These are phyloP conservation scores for Clausena lansium DNA, from an alignment of 345 rosid species.

Conservation along the genomic window DNA sequence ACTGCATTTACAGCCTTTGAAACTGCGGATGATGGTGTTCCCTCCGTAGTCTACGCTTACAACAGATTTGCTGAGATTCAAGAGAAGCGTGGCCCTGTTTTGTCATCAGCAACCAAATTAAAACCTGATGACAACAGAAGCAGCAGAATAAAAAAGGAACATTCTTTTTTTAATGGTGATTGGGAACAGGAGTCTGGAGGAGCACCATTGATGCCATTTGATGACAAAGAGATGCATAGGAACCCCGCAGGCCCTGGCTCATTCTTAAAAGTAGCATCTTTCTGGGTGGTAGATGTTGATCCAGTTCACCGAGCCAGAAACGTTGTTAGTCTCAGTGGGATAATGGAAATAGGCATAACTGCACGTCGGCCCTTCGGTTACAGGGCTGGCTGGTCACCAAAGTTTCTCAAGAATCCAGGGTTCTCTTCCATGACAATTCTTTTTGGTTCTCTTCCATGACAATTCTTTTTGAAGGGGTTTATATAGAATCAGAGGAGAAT, in stretches of 20 bases:
- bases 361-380: neutral
- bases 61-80: neutral
- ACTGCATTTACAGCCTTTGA: neutral
- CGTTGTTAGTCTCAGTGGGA: neutral
- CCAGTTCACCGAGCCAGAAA: slow-evolving; percentile 3
- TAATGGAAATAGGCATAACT: neutral
- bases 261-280: slow-evolving; percentile 16
- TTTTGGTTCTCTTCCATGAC: neutral
- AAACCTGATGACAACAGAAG: slow-evolving; percentile 6
- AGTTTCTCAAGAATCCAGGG: neutral
- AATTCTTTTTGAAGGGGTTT: slow-evolving; percentile 1
- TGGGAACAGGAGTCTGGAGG: slow-evolving; percentile 23
- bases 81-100: neutral
- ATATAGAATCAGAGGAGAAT: slow-evolving; percentile 1
- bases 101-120: slow-evolving; percentile 8
- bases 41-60: slow-evolving; percentile 1
- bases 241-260: neutral
- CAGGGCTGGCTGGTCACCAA: neutral
- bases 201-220: slow-evolving; percentile 25
- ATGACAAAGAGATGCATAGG: slow-evolving; percentile 2
- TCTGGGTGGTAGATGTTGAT: slow-evolving; percentile 11
- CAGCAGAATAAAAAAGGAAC: slow-evolving; percentile 7
- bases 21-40: neutral
- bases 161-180: slow-evolving; percentile 21
- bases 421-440: neutral